Conservation (phyloP, 805 yeast species). For the Candida ovalis region DNA sequence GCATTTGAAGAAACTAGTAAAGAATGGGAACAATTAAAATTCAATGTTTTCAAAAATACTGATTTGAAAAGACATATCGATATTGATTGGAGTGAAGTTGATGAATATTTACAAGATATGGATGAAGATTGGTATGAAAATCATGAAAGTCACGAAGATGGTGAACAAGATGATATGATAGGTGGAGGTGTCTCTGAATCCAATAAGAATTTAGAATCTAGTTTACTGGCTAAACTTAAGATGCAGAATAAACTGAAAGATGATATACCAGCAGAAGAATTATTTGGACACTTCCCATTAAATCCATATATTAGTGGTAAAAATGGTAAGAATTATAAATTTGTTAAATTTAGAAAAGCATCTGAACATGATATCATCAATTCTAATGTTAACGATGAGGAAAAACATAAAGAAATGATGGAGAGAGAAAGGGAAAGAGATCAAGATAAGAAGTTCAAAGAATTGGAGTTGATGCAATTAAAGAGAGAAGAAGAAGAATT, state of each 20-base stretch:
- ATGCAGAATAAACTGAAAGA: slow-evolving; percentile 7
- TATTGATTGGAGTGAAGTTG: slow-evolving; percentile 72
- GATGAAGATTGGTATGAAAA: slow-evolving; percentile 20
- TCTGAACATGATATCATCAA: slow-evolving; percentile 24
- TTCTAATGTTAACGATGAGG: slow-evolving; percentile 24
- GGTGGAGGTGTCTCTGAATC: slow-evolving; percentile 14
- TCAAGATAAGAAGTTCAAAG: slow-evolving; percentile 13
- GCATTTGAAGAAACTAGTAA: slow-evolving; percentile 77
- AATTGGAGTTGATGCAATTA: slow-evolving; percentile 2
- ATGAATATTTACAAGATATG: slow-evolving; percentile 33
- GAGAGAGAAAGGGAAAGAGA: slow-evolving; percentile 17
- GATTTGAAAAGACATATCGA: slow-evolving; percentile 51
- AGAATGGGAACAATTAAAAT: slow-evolving; percentile 69
- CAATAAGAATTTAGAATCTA: slow-evolving; percentile 15
- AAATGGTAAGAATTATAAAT: slow-evolving; percentile 29
- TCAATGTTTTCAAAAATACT: slow-evolving; percentile 70
- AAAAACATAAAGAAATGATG: slow-evolving; percentile 12
- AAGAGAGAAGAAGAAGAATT: slow-evolving; percentile 8
- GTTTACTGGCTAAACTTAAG: slow-evolving; percentile 10
- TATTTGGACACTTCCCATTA: slow-evolving; percentile 29
- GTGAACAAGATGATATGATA: neutral
- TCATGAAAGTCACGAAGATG: slow-evolving; percentile 13
- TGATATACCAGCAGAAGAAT: slow-evolving; percentile 20
- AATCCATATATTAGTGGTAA: slow-evolving; percentile 29
- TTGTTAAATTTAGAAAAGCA: slow-evolving; percentile 31